These are phyloP conservation scores for Fraxinus pennsylvanica DNA, from an alignment of 257 asterid genomes.

Conservation along the genomic window DNA sequence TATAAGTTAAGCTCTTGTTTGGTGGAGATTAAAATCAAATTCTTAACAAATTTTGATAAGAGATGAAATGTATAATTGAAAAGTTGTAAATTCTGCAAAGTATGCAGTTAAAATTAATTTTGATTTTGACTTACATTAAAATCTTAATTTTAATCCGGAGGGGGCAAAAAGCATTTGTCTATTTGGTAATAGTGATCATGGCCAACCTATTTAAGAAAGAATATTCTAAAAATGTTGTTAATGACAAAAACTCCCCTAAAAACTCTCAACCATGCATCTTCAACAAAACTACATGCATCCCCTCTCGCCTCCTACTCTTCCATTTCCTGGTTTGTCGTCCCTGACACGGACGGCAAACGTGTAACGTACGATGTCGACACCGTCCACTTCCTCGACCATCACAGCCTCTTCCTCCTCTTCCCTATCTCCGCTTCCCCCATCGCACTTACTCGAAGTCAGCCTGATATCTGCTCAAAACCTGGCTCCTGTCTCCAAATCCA, in stretches of 20 bases:
- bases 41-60: too few species aligned
- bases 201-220: too few species aligned
- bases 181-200: too few species aligned
- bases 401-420: not conserved
- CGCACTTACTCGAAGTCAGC: conserved; percentile 61
- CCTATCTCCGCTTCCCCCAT: conserved; percentile 18
- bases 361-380: conserved; percentile 7
- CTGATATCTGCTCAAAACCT: conserved; percentile 72
- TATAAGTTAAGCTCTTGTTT: too few species aligned
- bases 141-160: too few species aligned
- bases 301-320: not conserved
- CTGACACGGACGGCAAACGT: conserved; percentile 16
- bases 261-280: conserved; percentile 14
- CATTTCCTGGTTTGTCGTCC: conserved; percentile 26
- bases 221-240: too few species aligned
- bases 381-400: not conserved
- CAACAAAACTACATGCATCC: conserved; percentile 3
- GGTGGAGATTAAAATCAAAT: too few species aligned
- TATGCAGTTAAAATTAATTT: too few species aligned
- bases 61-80: too few species aligned
- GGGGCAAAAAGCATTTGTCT: too few species aligned
- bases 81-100: too few species aligned
- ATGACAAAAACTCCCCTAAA: not conserved
- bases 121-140: too few species aligned
- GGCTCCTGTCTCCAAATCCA: conserved; percentile 34